Conservation (phyloP, 768 basidiomycete genomes). For the Leccinum subgranulosum region DNA sequence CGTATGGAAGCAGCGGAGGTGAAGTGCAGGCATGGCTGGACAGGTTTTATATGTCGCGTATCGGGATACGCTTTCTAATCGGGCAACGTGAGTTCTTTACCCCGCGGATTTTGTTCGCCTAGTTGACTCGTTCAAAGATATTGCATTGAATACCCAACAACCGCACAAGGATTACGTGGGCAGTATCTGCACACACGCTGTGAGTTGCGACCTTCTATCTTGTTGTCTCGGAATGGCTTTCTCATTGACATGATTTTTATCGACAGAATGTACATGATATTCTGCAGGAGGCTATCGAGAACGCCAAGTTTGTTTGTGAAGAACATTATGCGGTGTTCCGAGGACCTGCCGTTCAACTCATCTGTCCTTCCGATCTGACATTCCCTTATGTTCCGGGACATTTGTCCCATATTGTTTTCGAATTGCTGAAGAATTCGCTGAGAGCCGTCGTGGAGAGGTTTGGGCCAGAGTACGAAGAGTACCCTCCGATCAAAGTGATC, state of each 20-base stretch:
- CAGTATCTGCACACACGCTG: conserved; percentile 91
- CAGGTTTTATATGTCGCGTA: conserved; percentile 93
- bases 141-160: conserved; percentile 88
- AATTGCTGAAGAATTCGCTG: conserved; percentile 95
- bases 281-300: conserved; percentile 96
- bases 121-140: conserved; percentile 49
- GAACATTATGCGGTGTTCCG: conserved; percentile 96
- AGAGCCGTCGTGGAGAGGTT: conserved; percentile 93
- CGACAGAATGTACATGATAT: conserved; percentile 89
- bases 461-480: conserved; percentile 74
- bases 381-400: conserved; percentile 98
- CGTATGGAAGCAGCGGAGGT: conserved; percentile 64
- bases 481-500: conserved; percentile 39
- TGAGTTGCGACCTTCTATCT: conserved; percentile 36
- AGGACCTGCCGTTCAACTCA: conserved; percentile 92
- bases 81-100: conserved; percentile 72
- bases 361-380: conserved; percentile 81
- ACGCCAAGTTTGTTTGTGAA: conserved; percentile 91
- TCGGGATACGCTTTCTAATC: conserved; percentile 93
- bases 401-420: conserved; percentile 94
- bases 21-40: conserved; percentile 98
- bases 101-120: background rate
- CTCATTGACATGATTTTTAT: background rate
- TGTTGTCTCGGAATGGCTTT: background rate
- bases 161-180: conserved; percentile 91